Evolutionary conservation across 352 stramenopile species (phyloP).

Genomic region (Blastocystis sp.): DNA sequence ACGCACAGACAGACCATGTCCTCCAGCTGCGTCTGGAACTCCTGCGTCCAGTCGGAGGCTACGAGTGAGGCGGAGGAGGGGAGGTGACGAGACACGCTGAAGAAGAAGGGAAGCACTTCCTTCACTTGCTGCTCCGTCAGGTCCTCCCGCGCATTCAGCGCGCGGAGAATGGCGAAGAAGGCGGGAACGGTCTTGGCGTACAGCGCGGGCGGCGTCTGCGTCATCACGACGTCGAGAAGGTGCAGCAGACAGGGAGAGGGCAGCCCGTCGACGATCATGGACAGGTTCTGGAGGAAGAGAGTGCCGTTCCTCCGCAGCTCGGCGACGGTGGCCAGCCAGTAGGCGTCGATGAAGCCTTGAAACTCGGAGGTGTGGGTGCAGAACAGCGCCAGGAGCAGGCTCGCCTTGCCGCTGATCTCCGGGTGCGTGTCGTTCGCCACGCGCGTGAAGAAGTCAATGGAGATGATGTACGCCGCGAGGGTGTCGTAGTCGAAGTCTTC

Average conservation of each 20-base stretch:
- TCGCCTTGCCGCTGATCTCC: neutral
- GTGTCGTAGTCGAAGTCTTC: neutral
- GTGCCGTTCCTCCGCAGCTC: neutral
- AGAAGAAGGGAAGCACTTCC: neutral
- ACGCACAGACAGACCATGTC: neutral
- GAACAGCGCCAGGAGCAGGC: neutral
- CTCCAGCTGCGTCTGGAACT: neutral
- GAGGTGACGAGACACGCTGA: neutral
- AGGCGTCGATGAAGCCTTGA: neutral
- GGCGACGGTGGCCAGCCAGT: neutral
- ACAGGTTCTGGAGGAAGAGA: neutral
- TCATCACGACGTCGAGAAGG: neutral
- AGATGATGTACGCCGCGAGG: neutral
- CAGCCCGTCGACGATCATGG: neutral
- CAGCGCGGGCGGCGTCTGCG: neutral
- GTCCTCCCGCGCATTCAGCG: neutral
- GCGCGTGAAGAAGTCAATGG: neutral
- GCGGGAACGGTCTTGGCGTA: neutral
- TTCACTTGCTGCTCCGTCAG: neutral
- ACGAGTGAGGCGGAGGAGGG: neutral
- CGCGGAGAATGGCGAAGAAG: neutral
- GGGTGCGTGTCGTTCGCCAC: neutral
- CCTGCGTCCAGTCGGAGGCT: neutral
- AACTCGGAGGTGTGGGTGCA: neutral
- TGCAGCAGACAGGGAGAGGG: neutral